Percentiles rank a stretch among this genome's conserved stretches.
Evolutionary conservation across 1,284 basidiomycete genomes (phyloP).

Genomic region (Tilletia setariae): DNA sequence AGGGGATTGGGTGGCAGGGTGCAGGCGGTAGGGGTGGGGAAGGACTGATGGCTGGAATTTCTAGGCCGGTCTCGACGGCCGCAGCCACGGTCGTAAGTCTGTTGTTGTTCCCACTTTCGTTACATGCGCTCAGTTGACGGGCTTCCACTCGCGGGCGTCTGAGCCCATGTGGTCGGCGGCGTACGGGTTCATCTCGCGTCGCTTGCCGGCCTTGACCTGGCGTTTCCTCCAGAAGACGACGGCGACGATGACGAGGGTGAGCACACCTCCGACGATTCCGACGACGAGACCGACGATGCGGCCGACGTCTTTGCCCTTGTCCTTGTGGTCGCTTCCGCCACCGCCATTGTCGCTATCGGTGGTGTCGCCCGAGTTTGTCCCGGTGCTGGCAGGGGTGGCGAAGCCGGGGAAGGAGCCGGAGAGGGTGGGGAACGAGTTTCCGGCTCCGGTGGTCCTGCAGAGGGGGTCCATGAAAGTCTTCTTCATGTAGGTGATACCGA

Average conservation of each 20-base stretch:
- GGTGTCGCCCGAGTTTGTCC: background rate
- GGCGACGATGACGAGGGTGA: background rate
- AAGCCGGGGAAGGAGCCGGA: conserved; percentile 12
- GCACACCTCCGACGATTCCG: background rate
- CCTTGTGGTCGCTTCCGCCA: background rate
- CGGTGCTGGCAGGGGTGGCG: background rate
- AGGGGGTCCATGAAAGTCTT: conserved; percentile 1
- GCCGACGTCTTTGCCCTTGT: background rate
- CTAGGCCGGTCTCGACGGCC: too few species aligned
- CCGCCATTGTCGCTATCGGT: background rate
- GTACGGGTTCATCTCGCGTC: conserved; percentile 3
- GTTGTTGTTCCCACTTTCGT: too few species aligned
- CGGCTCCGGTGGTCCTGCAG: background rate
- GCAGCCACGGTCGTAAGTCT: too few species aligned
- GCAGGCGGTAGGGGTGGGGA: too few species aligned
- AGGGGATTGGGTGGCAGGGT: too few species aligned
- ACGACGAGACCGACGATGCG: conserved; percentile 2
- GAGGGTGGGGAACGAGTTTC: background rate
- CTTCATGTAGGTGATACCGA: background rate
- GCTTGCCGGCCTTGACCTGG: conserved; percentile 8
- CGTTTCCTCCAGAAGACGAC: conserved; percentile 9
- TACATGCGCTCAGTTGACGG: background rate
- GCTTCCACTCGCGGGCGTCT: conserved; percentile 12
- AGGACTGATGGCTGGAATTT: too few species aligned
- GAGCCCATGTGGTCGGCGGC: conserved; percentile 9